A percentile compares a stretch with the other conserved stretches of the same genome.
Conservation (phyloP, 2,329 filamentous ascomycete species). For the Macrophomina tecta region DNA sequence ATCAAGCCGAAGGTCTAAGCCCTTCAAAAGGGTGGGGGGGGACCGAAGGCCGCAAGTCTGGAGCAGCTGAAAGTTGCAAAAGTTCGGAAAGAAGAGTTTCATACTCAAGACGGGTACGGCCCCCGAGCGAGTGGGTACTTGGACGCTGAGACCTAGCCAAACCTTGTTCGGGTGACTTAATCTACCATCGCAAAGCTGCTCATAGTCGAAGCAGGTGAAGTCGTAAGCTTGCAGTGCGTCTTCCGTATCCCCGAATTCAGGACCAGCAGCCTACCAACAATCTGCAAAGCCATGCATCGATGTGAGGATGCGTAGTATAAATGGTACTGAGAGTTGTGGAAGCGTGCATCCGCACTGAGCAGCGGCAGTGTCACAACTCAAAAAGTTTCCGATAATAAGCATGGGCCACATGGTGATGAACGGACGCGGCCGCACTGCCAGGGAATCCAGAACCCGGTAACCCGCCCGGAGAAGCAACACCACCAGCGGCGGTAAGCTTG, state of each 20-base stretch:
- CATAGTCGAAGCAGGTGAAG: slow-evolving; percentile 1
- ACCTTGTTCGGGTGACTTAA: neutral
- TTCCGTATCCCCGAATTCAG: neutral
- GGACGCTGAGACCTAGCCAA: neutral
- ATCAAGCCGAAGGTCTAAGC: neutral
- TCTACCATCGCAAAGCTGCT: neutral
- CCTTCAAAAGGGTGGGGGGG: too few relatives aligned
- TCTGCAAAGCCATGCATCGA: neutral
- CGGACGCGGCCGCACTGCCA: neutral
- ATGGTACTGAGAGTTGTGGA: neutral
- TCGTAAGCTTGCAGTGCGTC: neutral
- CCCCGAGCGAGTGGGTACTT: neutral
- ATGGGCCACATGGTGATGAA: neutral
- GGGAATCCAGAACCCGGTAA: neutral
- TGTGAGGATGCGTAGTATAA: neutral
- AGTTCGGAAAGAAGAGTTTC: neutral
- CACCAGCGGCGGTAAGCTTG: neutral
- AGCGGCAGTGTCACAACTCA: neutral
- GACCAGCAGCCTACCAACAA: neutral
- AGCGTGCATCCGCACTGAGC: neutral
- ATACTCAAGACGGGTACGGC: neutral
- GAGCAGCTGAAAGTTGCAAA: neutral
- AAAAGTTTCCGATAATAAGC: neutral
- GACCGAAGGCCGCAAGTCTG: neutral
- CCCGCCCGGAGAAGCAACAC: neutral